Evolutionary conservation across 345 rosid genomes (phyloP).

Genomic region (Raphanus raphanistrum): DNA sequence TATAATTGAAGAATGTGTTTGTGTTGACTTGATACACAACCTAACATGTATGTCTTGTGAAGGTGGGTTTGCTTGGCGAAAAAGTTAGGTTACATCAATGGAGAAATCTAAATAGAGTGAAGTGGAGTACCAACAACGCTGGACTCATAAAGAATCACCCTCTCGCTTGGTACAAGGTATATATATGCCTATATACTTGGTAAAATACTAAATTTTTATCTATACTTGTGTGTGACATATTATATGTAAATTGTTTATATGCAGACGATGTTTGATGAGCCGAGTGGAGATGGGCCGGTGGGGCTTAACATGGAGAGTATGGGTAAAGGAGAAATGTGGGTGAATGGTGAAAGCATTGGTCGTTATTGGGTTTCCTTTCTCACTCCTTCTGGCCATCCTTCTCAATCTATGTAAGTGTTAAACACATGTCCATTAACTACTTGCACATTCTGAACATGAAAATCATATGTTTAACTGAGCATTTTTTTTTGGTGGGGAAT

Average conservation of each 20-base stretch:
- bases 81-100: slow-evolving; percentile 46
- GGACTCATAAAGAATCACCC: slow-evolving; percentile 41
- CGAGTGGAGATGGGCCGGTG: slow-evolving; percentile 52
- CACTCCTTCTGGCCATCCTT: slow-evolving; percentile 59
- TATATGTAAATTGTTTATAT: neutral
- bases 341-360: slow-evolving; percentile 81
- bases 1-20: neutral
- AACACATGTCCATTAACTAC: neutral
- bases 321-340: slow-evolving; percentile 92
- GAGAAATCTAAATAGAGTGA: slow-evolving; percentile 39
- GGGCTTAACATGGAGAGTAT: slow-evolving; percentile 61
- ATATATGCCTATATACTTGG: neutral
- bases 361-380: slow-evolving; percentile 82
- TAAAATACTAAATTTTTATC: neutral
- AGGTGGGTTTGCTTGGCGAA: slow-evolving; percentile 82
- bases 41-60: slow-evolving; percentile 15
- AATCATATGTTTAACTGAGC: neutral
- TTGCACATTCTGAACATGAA: neutral
- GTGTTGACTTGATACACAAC: neutral
- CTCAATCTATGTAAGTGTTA: slow-evolving; percentile 58
- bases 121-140: slow-evolving; percentile 49
- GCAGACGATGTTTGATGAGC: slow-evolving; percentile 65
- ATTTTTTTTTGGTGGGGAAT: neutral
- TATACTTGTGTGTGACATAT: neutral
- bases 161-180: slow-evolving; percentile 90